These are phyloP conservation scores for Fusarium fujikuroi DNA, from an alignment of 2,329 filamentous ascomycete species.

Conservation along the genomic window DNA sequence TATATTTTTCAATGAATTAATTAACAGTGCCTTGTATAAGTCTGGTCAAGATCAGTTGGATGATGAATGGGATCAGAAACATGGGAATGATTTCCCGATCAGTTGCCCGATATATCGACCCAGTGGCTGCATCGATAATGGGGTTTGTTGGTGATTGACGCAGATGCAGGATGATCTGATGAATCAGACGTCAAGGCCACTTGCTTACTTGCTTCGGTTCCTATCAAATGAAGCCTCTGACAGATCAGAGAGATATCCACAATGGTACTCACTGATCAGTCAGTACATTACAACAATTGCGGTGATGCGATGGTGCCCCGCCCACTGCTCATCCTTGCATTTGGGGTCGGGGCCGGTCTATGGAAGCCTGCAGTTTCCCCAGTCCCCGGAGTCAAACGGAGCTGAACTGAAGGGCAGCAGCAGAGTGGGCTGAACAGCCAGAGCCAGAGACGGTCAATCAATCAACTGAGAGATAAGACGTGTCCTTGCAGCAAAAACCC, in stretches of 20 bases:
- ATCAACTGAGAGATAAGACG: constrained; percentile 1
- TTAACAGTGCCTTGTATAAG: constrained; percentile 10
- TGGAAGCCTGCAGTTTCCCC: constrained; percentile 24
- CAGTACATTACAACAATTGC: constrained; percentile 2
- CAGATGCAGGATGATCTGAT: constrained; percentile 31
- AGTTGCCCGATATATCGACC: constrained; percentile 27
- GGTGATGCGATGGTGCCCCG: constrained; percentile 10
- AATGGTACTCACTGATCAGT: constrained; percentile 8
- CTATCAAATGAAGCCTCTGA: constrained; percentile 33
- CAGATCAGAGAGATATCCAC: constrained; percentile 2
- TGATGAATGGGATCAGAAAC: neutral
- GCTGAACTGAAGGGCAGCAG: constrained; percentile 34
- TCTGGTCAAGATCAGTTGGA: neutral
- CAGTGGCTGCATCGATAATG: constrained; percentile 11
- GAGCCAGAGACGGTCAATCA: neutral
- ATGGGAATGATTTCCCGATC: constrained; percentile 30
- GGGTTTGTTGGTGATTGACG: neutral
- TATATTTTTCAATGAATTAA: constrained; percentile 1
- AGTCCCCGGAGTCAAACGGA: constrained; percentile 40
- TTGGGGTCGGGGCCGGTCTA: neutral
- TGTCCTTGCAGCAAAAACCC: constrained; percentile 24
- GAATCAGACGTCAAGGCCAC: constrained; percentile 23
- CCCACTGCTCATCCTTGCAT: constrained; percentile 19
- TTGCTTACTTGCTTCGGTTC: neutral
- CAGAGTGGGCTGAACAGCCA: constrained; percentile 23